Evolutionary conservation across 2,329 filamentous ascomycete species (phyloP).

Genomic region (Coniochaeta sp.): DNA sequence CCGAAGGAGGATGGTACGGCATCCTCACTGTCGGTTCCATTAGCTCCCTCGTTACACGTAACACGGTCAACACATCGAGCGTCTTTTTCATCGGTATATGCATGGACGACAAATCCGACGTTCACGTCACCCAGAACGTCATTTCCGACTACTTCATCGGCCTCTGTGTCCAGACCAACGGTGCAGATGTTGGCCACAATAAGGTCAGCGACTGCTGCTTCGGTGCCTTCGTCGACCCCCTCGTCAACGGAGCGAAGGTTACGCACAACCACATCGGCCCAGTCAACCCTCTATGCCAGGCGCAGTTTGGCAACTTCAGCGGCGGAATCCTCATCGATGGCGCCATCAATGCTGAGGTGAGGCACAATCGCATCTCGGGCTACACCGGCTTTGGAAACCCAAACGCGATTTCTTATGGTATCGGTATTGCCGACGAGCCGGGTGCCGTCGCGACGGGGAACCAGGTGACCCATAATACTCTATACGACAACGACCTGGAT

Average conservation of each 20-base stretch:
- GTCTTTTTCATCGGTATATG: slow-evolving; percentile 23
- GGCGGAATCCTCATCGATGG: slow-evolving; percentile 20
- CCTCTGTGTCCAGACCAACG: slow-evolving; percentile 25
- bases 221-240: slow-evolving; percentile 24
- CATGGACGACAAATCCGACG: slow-evolving; percentile 24
- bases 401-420: slow-evolving; percentile 7
- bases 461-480: slow-evolving; percentile 17
- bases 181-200: slow-evolving; percentile 23
- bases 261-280: slow-evolving; percentile 19
- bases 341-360: slow-evolving; percentile 17
- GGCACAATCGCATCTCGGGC: slow-evolving; percentile 19
- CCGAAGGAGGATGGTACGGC: slow-evolving; percentile 21
- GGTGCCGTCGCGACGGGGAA: slow-evolving; percentile 16
- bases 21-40: slow-evolving; percentile 25
- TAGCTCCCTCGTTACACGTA: slow-evolving; percentile 18
- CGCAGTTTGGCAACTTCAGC: slow-evolving; percentile 6
- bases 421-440: slow-evolving; percentile 17
- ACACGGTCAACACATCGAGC: slow-evolving; percentile 15
- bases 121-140: slow-evolving; percentile 19
- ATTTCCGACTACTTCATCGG: slow-evolving; percentile 21
- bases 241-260: slow-evolving; percentile 19
- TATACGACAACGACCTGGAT: slow-evolving; percentile 21
- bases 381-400: slow-evolving; percentile 10
- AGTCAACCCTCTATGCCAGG: not conserved
- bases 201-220: slow-evolving; percentile 20